Conservation (phyloP, 1,284 basidiomycete genomes). For the Heterobasidion irregulare region DNA sequence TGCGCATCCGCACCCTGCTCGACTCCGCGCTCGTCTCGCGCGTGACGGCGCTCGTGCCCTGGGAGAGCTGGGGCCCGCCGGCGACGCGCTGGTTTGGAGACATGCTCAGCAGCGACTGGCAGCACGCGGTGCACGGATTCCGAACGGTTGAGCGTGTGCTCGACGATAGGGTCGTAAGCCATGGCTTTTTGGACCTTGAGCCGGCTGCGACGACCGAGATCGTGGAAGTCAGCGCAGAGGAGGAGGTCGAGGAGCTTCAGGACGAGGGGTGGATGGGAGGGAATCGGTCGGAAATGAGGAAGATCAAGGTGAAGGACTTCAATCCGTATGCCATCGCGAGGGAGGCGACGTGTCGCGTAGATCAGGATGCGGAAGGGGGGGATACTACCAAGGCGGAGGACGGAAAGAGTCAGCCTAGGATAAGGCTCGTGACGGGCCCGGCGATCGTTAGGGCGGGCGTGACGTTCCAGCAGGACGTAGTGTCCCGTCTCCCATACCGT, state of each 20-base stretch:
- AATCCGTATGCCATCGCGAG: constrained; percentile 32
- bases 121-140: constrained; percentile 42
- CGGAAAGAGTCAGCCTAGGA: background rate
- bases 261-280: background rate
- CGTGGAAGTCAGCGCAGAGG: background rate
- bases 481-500: constrained; percentile 37
- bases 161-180: background rate
- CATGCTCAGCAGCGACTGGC: constrained; percentile 35
- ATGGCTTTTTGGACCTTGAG: background rate
- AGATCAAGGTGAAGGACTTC: constrained; percentile 30
- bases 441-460: constrained; percentile 31
- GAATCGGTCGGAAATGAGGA: background rate
- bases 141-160: constrained; percentile 31
- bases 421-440: constrained; percentile 24
- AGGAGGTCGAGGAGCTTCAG: background rate
- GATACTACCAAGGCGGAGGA: background rate
- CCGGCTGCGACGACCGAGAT: background rate
- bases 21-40: constrained; percentile 10
- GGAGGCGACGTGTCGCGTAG: background rate
- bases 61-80: constrained; percentile 41
- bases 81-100: constrained; percentile 45
- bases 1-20: constrained; percentile 36
- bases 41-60: constrained; percentile 20
- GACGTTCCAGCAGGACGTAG: constrained; percentile 35
- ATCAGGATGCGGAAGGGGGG: background rate